Conservation (phyloP, 805 yeast genomes). For the Monosporozyma unispora region DNA sequence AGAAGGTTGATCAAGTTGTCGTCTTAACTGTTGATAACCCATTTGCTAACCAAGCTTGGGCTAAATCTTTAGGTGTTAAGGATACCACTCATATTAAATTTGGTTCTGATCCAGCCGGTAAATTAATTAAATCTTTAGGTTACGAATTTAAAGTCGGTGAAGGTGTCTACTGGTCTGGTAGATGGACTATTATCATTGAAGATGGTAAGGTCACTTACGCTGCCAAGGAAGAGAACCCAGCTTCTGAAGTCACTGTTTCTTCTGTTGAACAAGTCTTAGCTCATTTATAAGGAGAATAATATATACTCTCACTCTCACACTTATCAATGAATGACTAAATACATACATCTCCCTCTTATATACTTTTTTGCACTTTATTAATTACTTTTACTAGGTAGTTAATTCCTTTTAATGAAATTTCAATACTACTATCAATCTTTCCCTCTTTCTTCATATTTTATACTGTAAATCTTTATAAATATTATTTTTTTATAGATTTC, state of each 20-base stretch:
- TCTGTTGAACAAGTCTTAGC: conserved; percentile 29
- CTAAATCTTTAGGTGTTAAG: conserved; percentile 31
- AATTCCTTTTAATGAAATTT: too few species aligned
- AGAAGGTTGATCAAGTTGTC: conserved; percentile 55
- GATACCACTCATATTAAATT: conserved; percentile 39
- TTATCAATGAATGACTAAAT: too few species aligned
- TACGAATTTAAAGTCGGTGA: conserved; percentile 45
- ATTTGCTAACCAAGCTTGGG: conserved; percentile 66
- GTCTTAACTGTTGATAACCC: conserved; percentile 65
- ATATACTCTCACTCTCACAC: background rate
- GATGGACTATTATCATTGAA: conserved; percentile 67
- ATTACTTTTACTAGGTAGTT: too few species aligned
- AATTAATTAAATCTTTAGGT: conserved; percentile 52
- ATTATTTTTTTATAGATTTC: too few species aligned
- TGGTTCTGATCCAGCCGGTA: conserved; percentile 58
- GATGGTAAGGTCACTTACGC: conserved; percentile 45
- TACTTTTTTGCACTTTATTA: background rate
- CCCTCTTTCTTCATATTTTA: too few species aligned
- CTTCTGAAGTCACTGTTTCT: conserved; percentile 31
- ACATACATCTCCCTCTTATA: conserved; percentile 3
- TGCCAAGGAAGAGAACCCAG: conserved; percentile 31
- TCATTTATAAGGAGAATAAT: conserved; percentile 16
- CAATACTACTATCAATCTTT: too few species aligned
- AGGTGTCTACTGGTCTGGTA: conserved; percentile 49
- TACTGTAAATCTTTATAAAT: too few species aligned